phyloP scores from a whole-genome alignment of 2,329 filamentous ascomycete species.

The Pseudogymnoascus sp. region DNA sequence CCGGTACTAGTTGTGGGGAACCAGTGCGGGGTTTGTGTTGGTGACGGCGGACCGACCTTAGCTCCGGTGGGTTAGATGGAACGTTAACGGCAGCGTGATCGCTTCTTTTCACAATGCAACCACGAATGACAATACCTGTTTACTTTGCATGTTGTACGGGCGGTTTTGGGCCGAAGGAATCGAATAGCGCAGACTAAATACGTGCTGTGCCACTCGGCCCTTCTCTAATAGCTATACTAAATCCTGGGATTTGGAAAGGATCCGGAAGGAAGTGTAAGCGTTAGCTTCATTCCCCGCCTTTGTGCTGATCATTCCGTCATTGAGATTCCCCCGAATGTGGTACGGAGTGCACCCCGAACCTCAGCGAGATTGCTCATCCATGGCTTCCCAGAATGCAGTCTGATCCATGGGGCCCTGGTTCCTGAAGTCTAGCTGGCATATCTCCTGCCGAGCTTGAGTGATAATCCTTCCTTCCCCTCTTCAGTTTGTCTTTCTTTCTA shows the following conservation, averaged over 20 bases:
- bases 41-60: background rate
- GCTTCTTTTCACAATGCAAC: background rate
- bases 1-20: background rate
- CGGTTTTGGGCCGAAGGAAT: background rate
- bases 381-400: background rate
- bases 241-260: background rate
- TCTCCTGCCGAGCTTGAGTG: background rate
- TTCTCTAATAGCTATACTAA: background rate
- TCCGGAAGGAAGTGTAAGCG: background rate
- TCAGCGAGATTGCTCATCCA: background rate
- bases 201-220: background rate
- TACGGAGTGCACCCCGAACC: background rate
- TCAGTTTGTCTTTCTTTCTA: background rate
- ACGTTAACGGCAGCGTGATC: background rate
- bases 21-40: background rate
- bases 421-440: background rate
- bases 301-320: conserved; percentile 6
- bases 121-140: background rate
- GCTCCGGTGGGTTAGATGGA: conserved; percentile 1
- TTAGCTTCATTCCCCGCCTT: background rate
- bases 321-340: background rate
- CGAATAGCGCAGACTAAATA: background rate
- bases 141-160: background rate
- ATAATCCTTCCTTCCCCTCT: background rate
- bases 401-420: background rate